Evolutionary conservation across 2,329 filamentous ascomycete genomes (phyloP), one percentile per base, ranked within the genome.

Genomic region (Apiospora malaysiana): DNA sequence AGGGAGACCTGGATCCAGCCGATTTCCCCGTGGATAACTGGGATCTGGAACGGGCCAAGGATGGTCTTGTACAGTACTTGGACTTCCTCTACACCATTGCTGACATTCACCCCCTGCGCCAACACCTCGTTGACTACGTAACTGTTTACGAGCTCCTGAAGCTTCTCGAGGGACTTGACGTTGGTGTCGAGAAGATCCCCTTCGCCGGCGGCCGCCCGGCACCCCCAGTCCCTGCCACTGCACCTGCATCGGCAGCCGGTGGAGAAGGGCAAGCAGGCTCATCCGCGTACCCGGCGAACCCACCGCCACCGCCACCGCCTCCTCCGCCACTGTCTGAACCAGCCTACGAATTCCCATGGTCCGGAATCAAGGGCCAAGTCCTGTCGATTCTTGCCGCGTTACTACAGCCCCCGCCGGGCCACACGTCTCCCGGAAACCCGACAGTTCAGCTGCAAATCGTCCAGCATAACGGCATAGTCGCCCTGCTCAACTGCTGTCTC

Each of bases 41-140:
- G 95, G 95, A 98, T 77, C 97, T 98, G 92, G 95, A 98, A 80
- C 90, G 95, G 18, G 95, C 97, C 71, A 97, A 97, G 80, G 95
- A 98, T 78, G 95, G 95, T 0, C 90, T 98, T 0, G 94, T 95
- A 68, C 95, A 98, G 80, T 97, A 97, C 78, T 89, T 98, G 1
- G 95, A 98, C 76, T 97, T 98, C 79, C 92, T 98, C 69, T 94
- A 93, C 21, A 95, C 96, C 0, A 89, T 97, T 40, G 94, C 94
- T 0, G 95, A 97, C 78, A 92, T 95, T 76, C 88, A 91, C 59
- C 92, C 94, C 68, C 94, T 94, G 85, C 93, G 97, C 73, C 88
- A 90, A 56, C 91, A 97, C 73, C 88, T 98, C 49, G 93, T 97
- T 68, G 92, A 97, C 74, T 98, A 95, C 93, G 94, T 98, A 79